These are phyloP conservation scores for Cornus suecica DNA, from an alignment of 148 eudicot genomes.

Conservation along the genomic window DNA sequence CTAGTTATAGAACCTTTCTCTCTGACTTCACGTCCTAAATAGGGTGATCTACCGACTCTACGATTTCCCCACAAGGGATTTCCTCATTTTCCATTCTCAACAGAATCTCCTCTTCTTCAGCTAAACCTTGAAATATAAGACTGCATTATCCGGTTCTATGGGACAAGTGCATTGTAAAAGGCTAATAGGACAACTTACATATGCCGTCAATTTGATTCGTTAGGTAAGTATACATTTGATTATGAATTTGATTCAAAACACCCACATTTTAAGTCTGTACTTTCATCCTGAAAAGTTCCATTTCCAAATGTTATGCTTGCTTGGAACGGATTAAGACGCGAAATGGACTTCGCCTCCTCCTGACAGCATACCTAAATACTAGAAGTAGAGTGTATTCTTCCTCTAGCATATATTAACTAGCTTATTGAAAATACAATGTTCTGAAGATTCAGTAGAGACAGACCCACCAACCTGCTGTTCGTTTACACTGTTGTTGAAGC, in stretches of 20 bases:
- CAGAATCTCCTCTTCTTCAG: too few species aligned
- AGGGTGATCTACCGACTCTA: too few species aligned
- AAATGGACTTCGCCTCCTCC: neutral
- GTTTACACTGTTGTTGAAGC: conserved; percentile 90
- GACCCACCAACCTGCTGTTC: conserved; percentile 69
- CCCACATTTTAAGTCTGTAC: neutral
- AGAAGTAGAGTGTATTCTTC: neutral
- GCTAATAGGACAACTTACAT: neutral
- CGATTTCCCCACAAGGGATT: too few species aligned
- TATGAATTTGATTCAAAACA: neutral
- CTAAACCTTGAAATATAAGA: neutral
- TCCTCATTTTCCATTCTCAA: too few species aligned
- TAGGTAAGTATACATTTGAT: neutral
- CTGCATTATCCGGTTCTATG: neutral
- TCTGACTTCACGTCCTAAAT: too few species aligned
- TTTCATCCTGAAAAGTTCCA: neutral
- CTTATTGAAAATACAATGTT: neutral
- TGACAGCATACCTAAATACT: neutral
- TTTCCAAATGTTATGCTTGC: too few species aligned
- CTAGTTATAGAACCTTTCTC: neutral
- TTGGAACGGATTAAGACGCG: too few species aligned
- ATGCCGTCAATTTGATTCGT: neutral
- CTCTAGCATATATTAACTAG: neutral
- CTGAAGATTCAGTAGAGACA: neutral
- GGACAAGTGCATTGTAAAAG: neutral